These are phyloP conservation scores for Myxozyma neotropica DNA, from an alignment of 805 yeast genomes.

Conservation along the genomic window DNA sequence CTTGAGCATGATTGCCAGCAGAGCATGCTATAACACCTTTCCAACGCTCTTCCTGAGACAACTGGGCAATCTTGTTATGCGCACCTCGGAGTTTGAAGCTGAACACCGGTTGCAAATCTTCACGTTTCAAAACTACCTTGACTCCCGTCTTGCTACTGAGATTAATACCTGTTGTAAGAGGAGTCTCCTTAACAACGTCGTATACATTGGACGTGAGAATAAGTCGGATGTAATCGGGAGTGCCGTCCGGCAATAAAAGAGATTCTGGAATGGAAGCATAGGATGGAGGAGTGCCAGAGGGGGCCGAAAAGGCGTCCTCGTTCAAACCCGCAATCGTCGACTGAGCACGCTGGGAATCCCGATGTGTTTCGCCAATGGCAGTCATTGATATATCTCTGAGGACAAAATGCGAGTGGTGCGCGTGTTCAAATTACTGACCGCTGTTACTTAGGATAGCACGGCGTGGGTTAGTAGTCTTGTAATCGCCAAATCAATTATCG, in stretches of 20 bases:
- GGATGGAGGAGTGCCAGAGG: conserved; percentile 1
- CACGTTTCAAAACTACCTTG: conserved; percentile 80
- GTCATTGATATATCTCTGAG: too few species aligned
- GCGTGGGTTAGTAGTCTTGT: too few species aligned
- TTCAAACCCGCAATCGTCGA: conserved; percentile 14
- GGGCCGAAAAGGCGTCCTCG: conserved; percentile 17
- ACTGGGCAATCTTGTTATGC: conserved; percentile 91
- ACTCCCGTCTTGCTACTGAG: conserved; percentile 76
- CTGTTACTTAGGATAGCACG: too few species aligned
- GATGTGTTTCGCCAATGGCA: too few species aligned
- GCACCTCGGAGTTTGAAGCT: conserved; percentile 97
- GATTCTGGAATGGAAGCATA: conserved; percentile 27
- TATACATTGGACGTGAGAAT: conserved; percentile 91
- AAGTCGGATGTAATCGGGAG: conserved; percentile 91
- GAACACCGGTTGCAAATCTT: conserved; percentile 91
- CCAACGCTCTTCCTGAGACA: conserved; percentile 59
- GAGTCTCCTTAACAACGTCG: conserved; percentile 91
- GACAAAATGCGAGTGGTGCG: too few species aligned
- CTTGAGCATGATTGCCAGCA: conserved; percentile 99
- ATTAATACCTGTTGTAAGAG: conserved; percentile 72
- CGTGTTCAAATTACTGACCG: too few species aligned
- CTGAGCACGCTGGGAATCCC: too few species aligned
- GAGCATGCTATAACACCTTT: conserved; percentile 96
- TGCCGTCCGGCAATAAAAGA: conserved; percentile 47
- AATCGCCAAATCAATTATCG: too few species aligned